Base-by-base conservation (phyloP, 805 yeast species). In the Candida tammaniensis region DNA sequence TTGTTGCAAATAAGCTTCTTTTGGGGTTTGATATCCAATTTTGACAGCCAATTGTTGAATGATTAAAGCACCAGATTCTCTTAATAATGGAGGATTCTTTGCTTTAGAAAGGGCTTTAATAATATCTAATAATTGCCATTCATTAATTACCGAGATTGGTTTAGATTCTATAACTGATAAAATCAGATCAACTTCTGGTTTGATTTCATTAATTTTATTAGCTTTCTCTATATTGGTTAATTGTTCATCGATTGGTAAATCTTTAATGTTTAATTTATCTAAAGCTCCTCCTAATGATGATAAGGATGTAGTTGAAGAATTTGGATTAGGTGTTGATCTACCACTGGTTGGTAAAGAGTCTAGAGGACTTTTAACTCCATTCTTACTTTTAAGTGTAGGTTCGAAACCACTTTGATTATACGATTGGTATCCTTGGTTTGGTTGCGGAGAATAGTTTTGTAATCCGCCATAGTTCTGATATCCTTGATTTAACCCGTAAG, bases 21-120 rank as follows among this genome's bases (percentile, higher is more conserved):
- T 74, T 17, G 95, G 91, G 24, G 84, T 65, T 40, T 71, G 71
- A 24, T 84, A 82, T 13, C 82, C 80, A 46, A 78, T 77, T 48
- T 72, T 75, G 48, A 77, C 70, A 28, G 74, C 69, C 42, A 77
- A 57, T 35, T 72, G 68, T 39, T 80, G 82, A 37, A 84, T 64
- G 20, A 88, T 62, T 23, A 85, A 50, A 60, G 82, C 70, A 2
- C 85, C 78, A 17, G 87, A 72, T 60, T 91, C 98, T 61, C 95
- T 80, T 27, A 83, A 73, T 30, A 85, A 55, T 6, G 86, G 64
- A 3, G 89, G 68, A 54, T 78, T 83, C 56, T 88, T 91, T 27
- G 85, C 74, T 55, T 85, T 87, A 31, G 77, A 54, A 36, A 91
- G 68, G 25, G 88, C 74, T 39, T 77, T 69, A 35, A 86, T 44